phyloP scores from a whole-genome alignment of 2,329 filamentous ascomycete species.

The Hypoxylon sp. region DNA sequence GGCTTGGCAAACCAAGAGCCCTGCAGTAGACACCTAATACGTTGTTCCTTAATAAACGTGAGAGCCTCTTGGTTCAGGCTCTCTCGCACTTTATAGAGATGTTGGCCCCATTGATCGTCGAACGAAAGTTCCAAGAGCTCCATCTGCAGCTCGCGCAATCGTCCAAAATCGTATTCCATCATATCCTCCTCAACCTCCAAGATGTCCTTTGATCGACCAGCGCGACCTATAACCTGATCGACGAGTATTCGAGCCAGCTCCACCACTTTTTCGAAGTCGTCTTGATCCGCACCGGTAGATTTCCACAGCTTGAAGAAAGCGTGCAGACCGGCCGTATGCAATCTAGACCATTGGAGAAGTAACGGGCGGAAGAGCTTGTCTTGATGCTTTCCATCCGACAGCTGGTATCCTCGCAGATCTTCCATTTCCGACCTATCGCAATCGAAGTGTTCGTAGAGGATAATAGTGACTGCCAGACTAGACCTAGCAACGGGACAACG shows the following conservation, averaged over 20 bases:
- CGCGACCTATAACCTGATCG: constrained; percentile 87
- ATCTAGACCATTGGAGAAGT: constrained; percentile 88
- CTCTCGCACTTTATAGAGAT: constrained; percentile 88
- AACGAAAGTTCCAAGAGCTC: constrained; percentile 89
- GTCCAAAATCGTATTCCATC: constrained; percentile 79
- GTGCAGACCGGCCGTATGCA: constrained; percentile 86
- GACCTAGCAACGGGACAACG: constrained; percentile 88
- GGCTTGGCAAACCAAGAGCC: constrained; percentile 84
- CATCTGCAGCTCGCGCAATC: constrained; percentile 89
- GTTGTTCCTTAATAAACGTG: constrained; percentile 97
- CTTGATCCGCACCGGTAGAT: constrained; percentile 80
- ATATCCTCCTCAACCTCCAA: constrained; percentile 90
- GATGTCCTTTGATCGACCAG: constrained; percentile 82
- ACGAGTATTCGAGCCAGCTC: constrained; percentile 90
- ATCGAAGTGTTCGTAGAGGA: constrained; percentile 95
- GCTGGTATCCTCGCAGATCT: constrained; percentile 78
- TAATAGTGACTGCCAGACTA: constrained; percentile 84
- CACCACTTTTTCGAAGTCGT: constrained; percentile 92
- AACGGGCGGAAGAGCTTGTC: constrained; percentile 88
- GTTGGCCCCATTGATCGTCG: constrained; percentile 92
- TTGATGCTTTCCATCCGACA: constrained; percentile 79
- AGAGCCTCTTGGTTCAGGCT: constrained; percentile 90
- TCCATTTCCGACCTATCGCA: constrained; percentile 85
- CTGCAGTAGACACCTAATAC: constrained; percentile 85
- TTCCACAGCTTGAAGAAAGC: constrained; percentile 95